phyloP scores from a whole-genome alignment of 2,329 filamentous ascomycete genomes.

The Arthrobotrys sphaeroides region DNA sequence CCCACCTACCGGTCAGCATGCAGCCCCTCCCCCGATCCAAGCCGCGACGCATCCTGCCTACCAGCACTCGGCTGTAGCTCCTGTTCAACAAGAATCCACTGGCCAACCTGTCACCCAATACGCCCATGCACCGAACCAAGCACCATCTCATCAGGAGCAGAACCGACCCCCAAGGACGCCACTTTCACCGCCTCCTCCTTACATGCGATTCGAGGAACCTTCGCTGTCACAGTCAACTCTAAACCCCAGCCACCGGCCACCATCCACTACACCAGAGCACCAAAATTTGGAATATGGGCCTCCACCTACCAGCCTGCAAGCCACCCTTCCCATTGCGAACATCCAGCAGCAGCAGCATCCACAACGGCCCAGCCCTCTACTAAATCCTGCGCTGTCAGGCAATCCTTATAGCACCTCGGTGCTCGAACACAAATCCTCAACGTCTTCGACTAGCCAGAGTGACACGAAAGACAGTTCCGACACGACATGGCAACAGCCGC shows the following conservation, averaged over 20 bases:
- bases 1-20: background rate
- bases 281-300: background rate
- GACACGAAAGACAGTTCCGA: background rate
- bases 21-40: constrained; percentile 13
- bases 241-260: background rate
- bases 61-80: background rate
- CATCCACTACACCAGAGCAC: too few relatives aligned
- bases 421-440: too few relatives aligned
- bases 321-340: background rate
- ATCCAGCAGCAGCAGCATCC: background rate
- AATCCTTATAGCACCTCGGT: too few relatives aligned
- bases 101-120: constrained; percentile 1
- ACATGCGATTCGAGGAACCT: background rate
- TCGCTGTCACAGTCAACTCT: background rate
- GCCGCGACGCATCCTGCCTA: constrained; percentile 5
- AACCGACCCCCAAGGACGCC: constrained; percentile 1
- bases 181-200: constrained; percentile 31
- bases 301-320: background rate
- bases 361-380: too few relatives aligned
- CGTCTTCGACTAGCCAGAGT: background rate
- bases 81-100: background rate
- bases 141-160: background rate
- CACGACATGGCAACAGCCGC: background rate
- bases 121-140: background rate
- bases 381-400: too few relatives aligned